Evolutionary conservation across 2,329 filamentous ascomycete genomes (phyloP).

Genomic region (Colletotrichum eleusines): DNA sequence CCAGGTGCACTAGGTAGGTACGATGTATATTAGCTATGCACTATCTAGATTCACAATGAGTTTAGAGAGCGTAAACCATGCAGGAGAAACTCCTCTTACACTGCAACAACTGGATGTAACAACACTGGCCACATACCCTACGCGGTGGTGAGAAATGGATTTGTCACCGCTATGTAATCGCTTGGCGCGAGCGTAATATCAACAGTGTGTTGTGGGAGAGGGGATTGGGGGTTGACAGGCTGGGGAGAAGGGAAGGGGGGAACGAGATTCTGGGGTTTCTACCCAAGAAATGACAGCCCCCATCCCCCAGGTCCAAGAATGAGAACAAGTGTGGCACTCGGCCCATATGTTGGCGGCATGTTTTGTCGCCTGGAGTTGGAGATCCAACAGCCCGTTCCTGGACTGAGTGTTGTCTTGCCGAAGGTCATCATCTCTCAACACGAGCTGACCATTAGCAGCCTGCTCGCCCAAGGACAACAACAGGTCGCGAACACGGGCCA

Average conservation of each 20-base stretch:
- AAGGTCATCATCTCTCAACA: neutral
- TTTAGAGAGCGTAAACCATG: too few species aligned
- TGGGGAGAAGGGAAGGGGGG: neutral
- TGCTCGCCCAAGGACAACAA: neutral
- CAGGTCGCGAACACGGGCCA: slow-evolving; percentile 34
- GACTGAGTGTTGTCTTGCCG: neutral
- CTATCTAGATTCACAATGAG: too few species aligned
- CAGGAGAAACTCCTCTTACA: too few species aligned
- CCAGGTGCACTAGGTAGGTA: too few species aligned
- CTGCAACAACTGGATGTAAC: neutral
- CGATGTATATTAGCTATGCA: too few species aligned
- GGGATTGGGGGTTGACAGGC: neutral
- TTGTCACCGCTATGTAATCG: slow-evolving; percentile 33
- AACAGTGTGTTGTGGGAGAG: slow-evolving; percentile 1
- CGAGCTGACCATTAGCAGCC: neutral
- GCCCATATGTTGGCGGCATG: slow-evolving; percentile 11
- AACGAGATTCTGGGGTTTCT: slow-evolving; percentile 14
- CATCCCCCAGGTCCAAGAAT: neutral
- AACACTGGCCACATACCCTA: neutral
- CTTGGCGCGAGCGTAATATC: slow-evolving; percentile 27
- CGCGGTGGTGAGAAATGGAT: neutral
- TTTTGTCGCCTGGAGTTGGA: neutral
- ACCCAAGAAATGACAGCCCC: slow-evolving; percentile 3
- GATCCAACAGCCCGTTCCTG: neutral
- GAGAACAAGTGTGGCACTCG: slow-evolving; percentile 12